A percentile compares a stretch with the other conserved stretches of the same genome.
These are phyloP conservation scores for Sonneratia alba DNA, from an alignment of 345 rosid species.

Conservation along the genomic window DNA sequence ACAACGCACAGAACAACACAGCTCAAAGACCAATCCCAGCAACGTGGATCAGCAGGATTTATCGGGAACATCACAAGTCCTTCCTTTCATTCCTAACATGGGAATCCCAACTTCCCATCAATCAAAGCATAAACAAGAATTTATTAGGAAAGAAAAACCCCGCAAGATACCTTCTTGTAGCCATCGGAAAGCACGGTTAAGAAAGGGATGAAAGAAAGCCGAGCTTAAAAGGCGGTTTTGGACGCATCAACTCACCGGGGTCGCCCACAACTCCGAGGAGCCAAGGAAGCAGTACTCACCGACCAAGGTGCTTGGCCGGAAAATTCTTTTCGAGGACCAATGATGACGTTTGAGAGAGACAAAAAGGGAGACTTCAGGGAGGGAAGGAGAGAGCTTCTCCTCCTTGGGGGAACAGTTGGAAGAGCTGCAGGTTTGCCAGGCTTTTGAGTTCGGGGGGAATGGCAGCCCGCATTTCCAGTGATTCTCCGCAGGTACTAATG, in stretches of 20 bases:
- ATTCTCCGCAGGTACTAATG: not conserved
- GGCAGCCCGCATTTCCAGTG: conserved; percentile 2
- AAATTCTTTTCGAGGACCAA: not conserved
- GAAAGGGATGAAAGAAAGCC: not conserved
- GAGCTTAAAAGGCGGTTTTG: too few species aligned
- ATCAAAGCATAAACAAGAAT: not conserved
- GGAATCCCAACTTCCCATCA: too few species aligned
- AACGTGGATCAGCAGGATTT: not conserved
- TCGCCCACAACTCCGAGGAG: not conserved
- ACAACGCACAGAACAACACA: not conserved
- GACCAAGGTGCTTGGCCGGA: conserved; percentile 8
- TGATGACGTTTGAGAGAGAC: not conserved
- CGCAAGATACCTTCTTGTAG: not conserved
- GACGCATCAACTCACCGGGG: not conserved
- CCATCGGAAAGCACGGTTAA: not conserved
- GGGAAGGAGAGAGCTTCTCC: not conserved
- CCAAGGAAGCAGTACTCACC: not conserved
- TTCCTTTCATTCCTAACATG: not conserved
- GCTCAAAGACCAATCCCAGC: not conserved
- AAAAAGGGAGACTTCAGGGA: not conserved
- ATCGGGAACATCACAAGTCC: not conserved
- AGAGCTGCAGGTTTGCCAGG: not conserved
- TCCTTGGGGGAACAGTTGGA: not conserved
- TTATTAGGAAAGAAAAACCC: not conserved
- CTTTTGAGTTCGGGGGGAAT: not conserved